Evolutionary conservation across 2,329 filamentous ascomycete genomes (phyloP).

Genomic region (Ilyonectria mors-panacis): DNA sequence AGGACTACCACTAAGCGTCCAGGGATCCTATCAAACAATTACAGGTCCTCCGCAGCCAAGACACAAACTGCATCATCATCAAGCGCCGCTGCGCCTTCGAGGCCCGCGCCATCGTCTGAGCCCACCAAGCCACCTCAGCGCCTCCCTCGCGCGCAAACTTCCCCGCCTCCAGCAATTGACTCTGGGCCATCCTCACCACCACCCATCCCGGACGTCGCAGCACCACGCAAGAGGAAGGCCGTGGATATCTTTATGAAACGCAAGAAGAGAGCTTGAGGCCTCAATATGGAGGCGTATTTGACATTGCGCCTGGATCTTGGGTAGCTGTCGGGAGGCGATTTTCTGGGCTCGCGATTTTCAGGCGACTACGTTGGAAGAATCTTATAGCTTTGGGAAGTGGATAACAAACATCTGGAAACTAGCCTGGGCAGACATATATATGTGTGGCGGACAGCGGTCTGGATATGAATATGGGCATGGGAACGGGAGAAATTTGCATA

Average conservation of each 20-base stretch:
- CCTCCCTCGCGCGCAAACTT: slow-evolving; percentile 37
- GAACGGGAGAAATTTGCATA: slow-evolving; percentile 3
- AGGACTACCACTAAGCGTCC: slow-evolving; percentile 33
- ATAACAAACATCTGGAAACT: slow-evolving; percentile 2
- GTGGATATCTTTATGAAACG: slow-evolving; percentile 66
- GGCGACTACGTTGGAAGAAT: slow-evolving; percentile 15
- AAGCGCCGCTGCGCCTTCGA: slow-evolving; percentile 27
- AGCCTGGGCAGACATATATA: slow-evolving; percentile 5
- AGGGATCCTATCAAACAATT: slow-evolving; percentile 49
- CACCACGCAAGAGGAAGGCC: slow-evolving; percentile 60
- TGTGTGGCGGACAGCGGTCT: slow-evolving; percentile 1
- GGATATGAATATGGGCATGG: slow-evolving; percentile 10
- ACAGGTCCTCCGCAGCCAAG: slow-evolving; percentile 40
- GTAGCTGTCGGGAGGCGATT: slow-evolving; percentile 15
- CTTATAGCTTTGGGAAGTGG: slow-evolving; percentile 7
- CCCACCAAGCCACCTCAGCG: slow-evolving; percentile 30
- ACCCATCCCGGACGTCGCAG: slow-evolving; percentile 24
- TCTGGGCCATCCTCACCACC: slow-evolving; percentile 43
- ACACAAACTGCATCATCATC: slow-evolving; percentile 31
- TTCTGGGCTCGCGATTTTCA: background rate
- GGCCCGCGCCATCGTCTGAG: slow-evolving; percentile 20
- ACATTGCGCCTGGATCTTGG: background rate
- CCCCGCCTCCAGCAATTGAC: slow-evolving; percentile 37
- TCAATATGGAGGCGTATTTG: background rate
- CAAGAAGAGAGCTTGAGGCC: slow-evolving; percentile 55